Evolutionary conservation across 1,139 yeast genomes (phyloP), one percentile per base, ranked within the genome.

Genomic region (Geotrichum candidum): DNA sequence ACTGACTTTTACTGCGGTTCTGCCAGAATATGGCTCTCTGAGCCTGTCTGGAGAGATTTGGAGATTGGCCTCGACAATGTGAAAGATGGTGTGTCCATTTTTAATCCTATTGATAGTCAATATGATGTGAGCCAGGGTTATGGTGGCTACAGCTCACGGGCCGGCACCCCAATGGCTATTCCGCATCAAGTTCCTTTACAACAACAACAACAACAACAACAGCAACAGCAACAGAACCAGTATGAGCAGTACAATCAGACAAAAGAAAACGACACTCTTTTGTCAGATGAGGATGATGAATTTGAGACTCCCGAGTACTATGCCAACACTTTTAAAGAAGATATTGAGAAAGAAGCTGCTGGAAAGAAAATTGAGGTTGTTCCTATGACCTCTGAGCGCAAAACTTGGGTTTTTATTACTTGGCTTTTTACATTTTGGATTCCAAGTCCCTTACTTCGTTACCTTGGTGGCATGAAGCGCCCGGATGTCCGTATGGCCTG

Each of bases 401-500:
- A 70, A 31, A 61, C 68, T 4, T 77, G 80, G 80, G 70, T 77
- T 68, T 67, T 69, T 56, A 58, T 77, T 53, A 79, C 76, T 1
- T 74, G 75, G 74, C 45, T 68, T 6, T 67, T 70, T 46, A 77
- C 80, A 0, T 77, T 76, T 73, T 77, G 76, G 74, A 65, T 76
- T 23, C 80, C 80, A 1, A 78, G 77, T 23, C 64, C 66, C 33
- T 66, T 73, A 51, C 71, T 77, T 61, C 65, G 66, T 61, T 59
- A 60, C 29, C 41, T 74, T 31, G 77, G 77, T 9, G 61, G 70
- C 22, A 68, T 76, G 66, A 69, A 71, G 4, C 68, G 77, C 57
- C 72, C 72, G 55, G 77, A 76, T 61, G 68, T 77, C 27, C 74
- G 79, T 13, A 67, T 73, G n/a, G 80, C 80, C 0, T 77, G 80